Conservation (phyloP, 2,329 filamentous ascomycete species). For the Colletotrichum truncatum region DNA sequence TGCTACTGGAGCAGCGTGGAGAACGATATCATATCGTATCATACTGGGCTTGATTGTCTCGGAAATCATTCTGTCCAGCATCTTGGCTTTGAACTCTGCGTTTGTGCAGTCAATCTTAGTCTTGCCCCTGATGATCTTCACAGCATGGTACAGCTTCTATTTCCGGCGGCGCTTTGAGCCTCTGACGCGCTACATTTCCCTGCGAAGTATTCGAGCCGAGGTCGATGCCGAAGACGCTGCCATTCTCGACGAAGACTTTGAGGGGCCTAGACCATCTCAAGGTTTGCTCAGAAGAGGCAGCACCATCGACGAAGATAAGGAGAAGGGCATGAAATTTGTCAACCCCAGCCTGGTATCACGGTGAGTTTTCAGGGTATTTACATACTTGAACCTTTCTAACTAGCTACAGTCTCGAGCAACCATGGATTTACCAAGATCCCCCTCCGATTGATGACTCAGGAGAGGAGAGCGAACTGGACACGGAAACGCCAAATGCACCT, state of each 20-base stretch:
- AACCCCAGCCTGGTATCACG: conserved; percentile 79
- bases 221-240: conserved; percentile 50
- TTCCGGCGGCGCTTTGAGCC: conserved; percentile 86
- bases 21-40: conserved; percentile 93
- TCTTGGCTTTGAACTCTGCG: conserved; percentile 78
- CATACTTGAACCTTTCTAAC: conserved; percentile 15
- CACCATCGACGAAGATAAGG: conserved; percentile 77
- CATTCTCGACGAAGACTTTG: conserved; percentile 47
- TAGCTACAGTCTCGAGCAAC: conserved; percentile 65
- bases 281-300: conserved; percentile 61
- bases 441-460: conserved; percentile 45
- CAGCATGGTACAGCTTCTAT: conserved; percentile 89
- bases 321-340: conserved; percentile 75
- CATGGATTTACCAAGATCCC: conserved; percentile 73
- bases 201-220: conserved; percentile 78
- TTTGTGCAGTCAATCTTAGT: conserved; percentile 79
- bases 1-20: conserved; percentile 92
- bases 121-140: conserved; percentile 79
- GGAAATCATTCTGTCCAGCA: conserved; percentile 89
- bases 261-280: conserved; percentile 45
- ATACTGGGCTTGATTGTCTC: conserved; percentile 88
- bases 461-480: conserved; percentile 16
- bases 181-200: conserved; percentile 89
- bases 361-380: conserved; percentile 52
- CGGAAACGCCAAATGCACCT: conserved; percentile 6